Base-by-base conservation (phyloP, 345 rosid genomes). In the Microthlaspi erraticum region DNA sequence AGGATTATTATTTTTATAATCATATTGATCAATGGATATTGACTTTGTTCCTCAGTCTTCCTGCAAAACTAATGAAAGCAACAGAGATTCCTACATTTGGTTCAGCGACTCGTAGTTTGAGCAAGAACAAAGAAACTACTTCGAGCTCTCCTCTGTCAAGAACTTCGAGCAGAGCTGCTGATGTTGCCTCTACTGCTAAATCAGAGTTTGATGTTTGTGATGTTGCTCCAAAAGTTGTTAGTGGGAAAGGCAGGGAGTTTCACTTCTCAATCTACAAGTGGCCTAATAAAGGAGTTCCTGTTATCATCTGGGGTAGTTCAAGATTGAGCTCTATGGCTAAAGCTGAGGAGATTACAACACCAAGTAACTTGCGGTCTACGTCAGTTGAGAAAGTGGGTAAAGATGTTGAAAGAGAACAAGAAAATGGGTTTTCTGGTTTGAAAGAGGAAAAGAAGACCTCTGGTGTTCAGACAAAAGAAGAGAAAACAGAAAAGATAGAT, bases 241-340 rank as follows among this genome's bases (percentile, higher is more conserved):
- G 29, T 41, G 65, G 62, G 36, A 59, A 52, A n/a, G 42, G 76
- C 29, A 75, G 66, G 71, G 84, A 80, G 13, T 91, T 89, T 81
- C 97, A 89, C 78, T 89, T 93, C 82, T 93, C 98, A 1, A 91
- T 93, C 46, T 93, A 86, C 81, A 93, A 86, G 78, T 93, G 98
- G 98, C 94, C 89, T 50, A 81, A 87, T 80, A 83, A 85, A 55
- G 91, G 92, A 50, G 75, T 80, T 17, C 91, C 91, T 9, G n/a
- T 83, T 31, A 65, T 33, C 51, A 68, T 74, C 14, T 79, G 83
- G 76, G 79, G 83, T 11, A 80, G 71, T 63, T 80, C 77, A 41
- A 86, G 81, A 60, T 67, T 19, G 42, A 81, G 75, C 65, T 83
- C 77, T 60, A 81, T 77, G 77, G 73, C 68, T 43, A 82, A 74